Base-by-base conservation (phyloP, 2,329 filamentous ascomycete species). In the Tympanopsis confertula region DNA sequence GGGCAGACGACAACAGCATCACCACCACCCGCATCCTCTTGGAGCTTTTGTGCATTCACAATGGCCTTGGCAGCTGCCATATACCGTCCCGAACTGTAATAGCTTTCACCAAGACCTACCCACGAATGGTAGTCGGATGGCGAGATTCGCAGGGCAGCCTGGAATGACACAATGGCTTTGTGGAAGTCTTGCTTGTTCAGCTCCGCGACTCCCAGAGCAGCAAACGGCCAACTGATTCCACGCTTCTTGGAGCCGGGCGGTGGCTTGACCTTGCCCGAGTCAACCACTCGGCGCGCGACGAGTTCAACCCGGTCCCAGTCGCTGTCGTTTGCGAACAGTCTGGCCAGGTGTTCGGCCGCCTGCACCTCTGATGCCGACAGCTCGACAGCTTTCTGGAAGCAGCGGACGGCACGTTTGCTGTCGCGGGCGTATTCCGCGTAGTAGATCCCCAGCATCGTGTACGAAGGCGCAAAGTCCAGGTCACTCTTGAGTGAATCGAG, bases 261-360 rank as follows among this genome's bases (percentile, higher is more conserved):
- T 18, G 87, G 86, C 46, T 82, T 83, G 29, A 89, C 86, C 57
- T 87, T 91, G 38, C 91, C 91, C n/a, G 89, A 95, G 44, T 95
- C 86, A 3, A 96, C 80, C 1, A 95, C 84, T 37, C 93, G 77
- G 54, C 88, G 84, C 2, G 91, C 83, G 20, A 98, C 80, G 15
- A 93, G 75, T 60, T 96, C 91, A 5, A 98, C 93, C 37, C 93
- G 78, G 46, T 96, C 91, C 91, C 91, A 98, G 50, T 98, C 91
- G 26, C 84, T 78, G 46, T 87, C 80, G 38, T 94, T 79, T 0
- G 93, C 89, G 55, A 95, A 98, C 0, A 78, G 79, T 41, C 75
- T 74, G 2, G 91, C 88, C 13, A 98, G 71, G 19, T 86, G 75
- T 56, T 96, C 86, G 0, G 91, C 91, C 24, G 91, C 86, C 47